These are phyloP conservation scores for Incumbomyces lentus DNA, from an alignment of 2,329 filamentous ascomycete species.

Conservation along the genomic window DNA sequence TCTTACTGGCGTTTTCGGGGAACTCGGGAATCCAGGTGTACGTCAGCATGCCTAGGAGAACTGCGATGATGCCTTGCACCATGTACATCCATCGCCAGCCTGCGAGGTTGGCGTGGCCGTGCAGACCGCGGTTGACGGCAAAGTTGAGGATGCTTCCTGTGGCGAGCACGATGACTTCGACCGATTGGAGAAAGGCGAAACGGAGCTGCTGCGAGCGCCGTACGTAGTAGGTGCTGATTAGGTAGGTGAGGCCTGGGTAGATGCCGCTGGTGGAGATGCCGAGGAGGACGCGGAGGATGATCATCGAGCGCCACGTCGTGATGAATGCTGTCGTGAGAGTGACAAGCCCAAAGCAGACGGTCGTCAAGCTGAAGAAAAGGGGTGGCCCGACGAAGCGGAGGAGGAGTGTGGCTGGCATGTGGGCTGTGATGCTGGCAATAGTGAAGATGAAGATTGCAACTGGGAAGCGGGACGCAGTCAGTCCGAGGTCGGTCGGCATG, in stretches of 20 bases:
- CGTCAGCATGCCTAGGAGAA: constrained; percentile 47
- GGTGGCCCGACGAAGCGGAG: constrained; percentile 56
- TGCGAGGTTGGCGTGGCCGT: constrained; percentile 45
- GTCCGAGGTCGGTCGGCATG: constrained; percentile 53
- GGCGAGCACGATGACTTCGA: constrained; percentile 55
- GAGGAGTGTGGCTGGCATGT: constrained; percentile 57
- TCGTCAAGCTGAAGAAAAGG: constrained; percentile 51
- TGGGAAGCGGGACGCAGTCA: constrained; percentile 57
- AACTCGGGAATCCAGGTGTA: constrained; percentile 66
- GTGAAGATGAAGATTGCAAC: constrained; percentile 66
- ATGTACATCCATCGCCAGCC: constrained; percentile 63
- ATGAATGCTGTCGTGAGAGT: constrained; percentile 61
- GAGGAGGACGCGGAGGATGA: constrained; percentile 53
- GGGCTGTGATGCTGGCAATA: constrained; percentile 56
- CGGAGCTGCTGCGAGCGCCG: constrained; percentile 55
- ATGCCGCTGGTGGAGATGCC: constrained; percentile 50
- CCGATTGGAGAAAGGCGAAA: constrained; percentile 54
- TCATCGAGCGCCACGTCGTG: constrained; percentile 58
- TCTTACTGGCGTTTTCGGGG: constrained; percentile 49
- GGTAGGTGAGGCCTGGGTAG: constrained; percentile 35
- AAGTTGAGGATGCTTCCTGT: constrained; percentile 60
- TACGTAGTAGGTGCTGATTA: constrained; percentile 50
- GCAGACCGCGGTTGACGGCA: constrained; percentile 50
- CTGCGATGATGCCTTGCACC: constrained; percentile 53
- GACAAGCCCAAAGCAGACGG: constrained; percentile 52